Base-by-base conservation (phyloP, 2,329 filamentous ascomycete genomes). In the Venturia oleaginea region DNA sequence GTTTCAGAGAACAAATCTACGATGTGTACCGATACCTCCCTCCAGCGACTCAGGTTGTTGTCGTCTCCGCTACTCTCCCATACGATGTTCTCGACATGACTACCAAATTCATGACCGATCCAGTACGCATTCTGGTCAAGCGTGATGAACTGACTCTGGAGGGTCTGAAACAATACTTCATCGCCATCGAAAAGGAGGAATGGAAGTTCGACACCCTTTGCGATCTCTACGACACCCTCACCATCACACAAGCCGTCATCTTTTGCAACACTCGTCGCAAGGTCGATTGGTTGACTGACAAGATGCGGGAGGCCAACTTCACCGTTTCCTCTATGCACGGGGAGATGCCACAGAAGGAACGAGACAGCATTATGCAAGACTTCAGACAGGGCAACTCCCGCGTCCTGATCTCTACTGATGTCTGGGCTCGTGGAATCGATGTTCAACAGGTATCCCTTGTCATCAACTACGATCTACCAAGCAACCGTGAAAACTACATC, bases 161-260 rank as follows among this genome's bases (percentile, higher is more conserved):
- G 79, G 94, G 94, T 65, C 83, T 99, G 62, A 97, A 97, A 81
- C 94, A 99, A 77, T 99, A 97, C 82, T 99, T 97, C 76, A 97
- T 99, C 72, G 94, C 94, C 1, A 94, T 97, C 24, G 94, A 99
- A 78, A 97, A 97, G 81, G 94, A 99, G 77, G 94, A 97, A 76
- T 99, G 94, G 94, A 99, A 99, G 78, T 96, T 99, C 71, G 94
- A 99, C 76, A 99, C 94, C 2, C 86, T 99, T 4, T 97, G 92
- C 77, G 94, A 99, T 79, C 87, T 99, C 65, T 99, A 99, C 83
- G 94, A 99, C 76, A 97, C 94, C 15, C 84, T 99, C 55, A 99
- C 94, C 64, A 97, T 99, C 74, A 97, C 94, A 19, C 94, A 97
- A 80, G 94, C 94, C 57, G 94, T 99, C 76, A 99, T 99, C 76